Conservation (phyloP, 148 eudicot genomes). For the Amaranthus hypochondriacus region DNA sequence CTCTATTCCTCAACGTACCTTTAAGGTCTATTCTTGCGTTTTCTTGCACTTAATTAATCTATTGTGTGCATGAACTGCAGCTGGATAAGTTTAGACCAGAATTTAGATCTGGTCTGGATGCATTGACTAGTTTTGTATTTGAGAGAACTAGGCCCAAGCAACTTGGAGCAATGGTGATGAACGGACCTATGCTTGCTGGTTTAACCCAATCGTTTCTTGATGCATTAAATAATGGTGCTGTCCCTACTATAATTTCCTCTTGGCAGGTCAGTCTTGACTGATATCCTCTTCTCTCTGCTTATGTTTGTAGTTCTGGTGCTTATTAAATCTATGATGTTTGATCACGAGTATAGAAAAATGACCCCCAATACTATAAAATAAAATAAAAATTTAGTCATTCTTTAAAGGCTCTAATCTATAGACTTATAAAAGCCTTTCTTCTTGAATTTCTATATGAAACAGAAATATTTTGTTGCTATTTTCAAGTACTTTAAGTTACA, state of each 20-base stretch:
- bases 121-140: slow-evolving; percentile 80
- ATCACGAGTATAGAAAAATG: neutral
- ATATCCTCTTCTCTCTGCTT: neutral
- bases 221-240: slow-evolving; percentile 93
- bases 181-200: slow-evolving; percentile 91
- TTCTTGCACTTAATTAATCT: neutral
- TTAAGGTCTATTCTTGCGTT: slow-evolving; percentile 2
- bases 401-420: too few relatives aligned
- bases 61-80: slow-evolving; percentile 31
- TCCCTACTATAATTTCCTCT: slow-evolving; percentile 92
- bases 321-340: neutral
- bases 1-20: slow-evolving; percentile 3
- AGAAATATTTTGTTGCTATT: neutral
- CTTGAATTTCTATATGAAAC: neutral
- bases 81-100: slow-evolving; percentile 83
- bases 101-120: slow-evolving; percentile 83
- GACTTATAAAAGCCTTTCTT: neutral
- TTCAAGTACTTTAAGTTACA: too few relatives aligned
- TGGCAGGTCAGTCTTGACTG: slow-evolving; percentile 64
- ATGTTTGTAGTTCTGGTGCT: slow-evolving; percentile 3
- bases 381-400: too few relatives aligned
- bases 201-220: slow-evolving; percentile 87
- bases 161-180: slow-evolving; percentile 81
- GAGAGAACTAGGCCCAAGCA: slow-evolving; percentile 97
- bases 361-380: neutral